A percentile compares a stretch with the other conserved stretches of the same genome.
These are phyloP conservation scores for Trichosporon sp. DNA, from an alignment of 1,284 basidiomycete species.

Conservation along the genomic window DNA sequence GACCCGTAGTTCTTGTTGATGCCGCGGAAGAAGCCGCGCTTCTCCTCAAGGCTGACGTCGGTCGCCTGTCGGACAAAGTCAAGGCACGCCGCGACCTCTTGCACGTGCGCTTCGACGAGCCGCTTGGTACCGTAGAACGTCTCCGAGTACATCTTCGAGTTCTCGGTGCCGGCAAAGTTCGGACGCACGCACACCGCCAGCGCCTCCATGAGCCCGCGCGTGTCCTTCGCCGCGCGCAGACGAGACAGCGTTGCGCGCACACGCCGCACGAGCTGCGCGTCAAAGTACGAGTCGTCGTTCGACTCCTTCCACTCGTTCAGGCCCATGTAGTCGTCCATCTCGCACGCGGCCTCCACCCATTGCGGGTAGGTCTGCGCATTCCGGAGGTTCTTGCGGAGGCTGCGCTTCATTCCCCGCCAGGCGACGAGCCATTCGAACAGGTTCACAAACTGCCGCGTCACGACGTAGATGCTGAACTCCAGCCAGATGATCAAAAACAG, in stretches of 20 bases:
- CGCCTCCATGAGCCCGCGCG: constrained; percentile 78
- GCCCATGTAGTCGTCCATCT: constrained; percentile 72
- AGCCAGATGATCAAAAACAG: constrained; percentile 79
- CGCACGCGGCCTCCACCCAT: constrained; percentile 77
- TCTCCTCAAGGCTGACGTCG: constrained; percentile 77
- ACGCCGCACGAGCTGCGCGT: constrained; percentile 57
- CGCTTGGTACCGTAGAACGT: constrained; percentile 85
- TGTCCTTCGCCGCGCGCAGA: constrained; percentile 58
- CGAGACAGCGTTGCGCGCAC: constrained; percentile 39
- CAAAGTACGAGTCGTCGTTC: constrained; percentile 83
- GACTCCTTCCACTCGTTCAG: constrained; percentile 82
- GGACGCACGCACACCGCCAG: constrained; percentile 85
- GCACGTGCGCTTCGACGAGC: constrained; percentile 80
- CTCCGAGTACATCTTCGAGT: constrained; percentile 76
- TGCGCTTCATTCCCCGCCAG: constrained; percentile 81
- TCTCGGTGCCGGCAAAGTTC: constrained; percentile 95
- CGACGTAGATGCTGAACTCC: constrained; percentile 81
- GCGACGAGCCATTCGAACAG: constrained; percentile 86
- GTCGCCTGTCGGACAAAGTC: constrained; percentile 68
- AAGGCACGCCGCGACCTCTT: constrained; percentile 70
- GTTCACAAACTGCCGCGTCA: constrained; percentile 86
- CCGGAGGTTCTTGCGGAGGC: constrained; percentile 68
- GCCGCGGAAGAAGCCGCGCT: constrained; percentile 84
- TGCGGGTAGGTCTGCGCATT: constrained; percentile 65
- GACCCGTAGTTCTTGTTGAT: constrained; percentile 82